phyloP scores from a whole-genome alignment of 805 yeast genomes.

The Saccharomycopsis synnaedendra region DNA sequence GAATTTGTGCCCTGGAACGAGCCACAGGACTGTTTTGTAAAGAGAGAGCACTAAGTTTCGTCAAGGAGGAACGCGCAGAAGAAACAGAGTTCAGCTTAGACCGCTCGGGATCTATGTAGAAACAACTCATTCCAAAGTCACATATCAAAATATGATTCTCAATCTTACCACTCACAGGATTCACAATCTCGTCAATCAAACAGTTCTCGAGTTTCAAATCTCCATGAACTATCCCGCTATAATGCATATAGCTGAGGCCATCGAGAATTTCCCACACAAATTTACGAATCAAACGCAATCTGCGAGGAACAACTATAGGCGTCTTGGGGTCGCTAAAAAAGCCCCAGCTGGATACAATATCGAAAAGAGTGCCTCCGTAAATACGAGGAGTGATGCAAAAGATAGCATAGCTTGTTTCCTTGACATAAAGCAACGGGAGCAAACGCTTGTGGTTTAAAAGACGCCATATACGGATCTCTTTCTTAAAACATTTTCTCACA shows the following conservation, averaged over 20 bases:
- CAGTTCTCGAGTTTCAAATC: constrained; percentile 80
- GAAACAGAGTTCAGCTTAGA: constrained; percentile 12
- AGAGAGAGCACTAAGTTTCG: constrained; percentile 6
- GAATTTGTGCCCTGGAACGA: constrained; percentile 21
- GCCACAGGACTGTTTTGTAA: background rate
- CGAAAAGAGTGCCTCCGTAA: constrained; percentile 73
- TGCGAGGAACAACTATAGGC: constrained; percentile 21
- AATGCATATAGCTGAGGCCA: constrained; percentile 56
- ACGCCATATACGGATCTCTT: constrained; percentile 72
- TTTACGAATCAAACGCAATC: constrained; percentile 26
- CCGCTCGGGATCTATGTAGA: constrained; percentile 14
- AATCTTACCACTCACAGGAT: constrained; percentile 20
- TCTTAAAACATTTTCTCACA: constrained; percentile 47
- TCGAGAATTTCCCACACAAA: constrained; percentile 42
- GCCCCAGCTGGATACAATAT: constrained; percentile 63
- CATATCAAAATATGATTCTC: constrained; percentile 46
- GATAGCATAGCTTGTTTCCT: constrained; percentile 47
- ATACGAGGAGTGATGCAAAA: constrained; percentile 64
- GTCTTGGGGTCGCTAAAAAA: constrained; percentile 23
- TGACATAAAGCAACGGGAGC: constrained; percentile 48
- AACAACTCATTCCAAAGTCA: constrained; percentile 79
- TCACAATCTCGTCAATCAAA: constrained; percentile 35
- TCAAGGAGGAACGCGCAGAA: constrained; percentile 15
- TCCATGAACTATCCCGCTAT: constrained; percentile 59
- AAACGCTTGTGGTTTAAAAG: constrained; percentile 52